Evolutionary conservation across 1,284 basidiomycete species (phyloP), one percentile per base, ranked within the genome.

Genomic region (Cryptococcus floricola): DNA sequence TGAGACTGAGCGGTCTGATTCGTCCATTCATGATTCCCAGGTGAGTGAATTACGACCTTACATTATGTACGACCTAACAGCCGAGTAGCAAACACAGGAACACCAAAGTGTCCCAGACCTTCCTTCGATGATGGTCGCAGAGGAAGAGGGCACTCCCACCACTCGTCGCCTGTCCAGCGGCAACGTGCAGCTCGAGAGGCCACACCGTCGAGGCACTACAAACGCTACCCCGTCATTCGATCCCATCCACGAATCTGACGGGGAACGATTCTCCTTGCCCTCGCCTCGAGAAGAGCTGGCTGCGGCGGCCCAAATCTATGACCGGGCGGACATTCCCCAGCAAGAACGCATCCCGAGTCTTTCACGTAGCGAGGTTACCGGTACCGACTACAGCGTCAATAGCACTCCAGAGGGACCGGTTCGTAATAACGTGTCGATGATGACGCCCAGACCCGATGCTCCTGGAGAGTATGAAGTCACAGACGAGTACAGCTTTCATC

Each of bases 331-430:
- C 13, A 13, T 42, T 16, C 46, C 60, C 9, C 31, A 39, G 13
- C 44, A 63, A 23, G 67, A 68, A 10, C 62, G 69, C 1, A 65
- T 75, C 18, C 73, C 73, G 2, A 75, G 73, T 50, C 58, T 75
- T n/a, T 67, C 70, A 9, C 59, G 67, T 10, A 74, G 70, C 53
- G 72, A 74, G 37, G 42, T 70, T 1, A 71, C 71, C 0, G 68
- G 52, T 0, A 66, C 69, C 4, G 69, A 73, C 37, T 60, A 61
- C 1, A 66, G 63, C 37, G 70, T 62, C 13, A 70, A 71, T 6
- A 70, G 64, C 6, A 75, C 73, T 5, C 73, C 73, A 5, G 71
- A 74, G 50, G 67, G 68, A 19, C 69, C 66, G 2, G 55, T 54
- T 9, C 57, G 67, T 19, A 19, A 38, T n/a, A 48, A 53, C n/a